These are phyloP conservation scores for Ajuga chamaepitys DNA, from an alignment of 257 asterid genomes.

Conservation along the genomic window DNA sequence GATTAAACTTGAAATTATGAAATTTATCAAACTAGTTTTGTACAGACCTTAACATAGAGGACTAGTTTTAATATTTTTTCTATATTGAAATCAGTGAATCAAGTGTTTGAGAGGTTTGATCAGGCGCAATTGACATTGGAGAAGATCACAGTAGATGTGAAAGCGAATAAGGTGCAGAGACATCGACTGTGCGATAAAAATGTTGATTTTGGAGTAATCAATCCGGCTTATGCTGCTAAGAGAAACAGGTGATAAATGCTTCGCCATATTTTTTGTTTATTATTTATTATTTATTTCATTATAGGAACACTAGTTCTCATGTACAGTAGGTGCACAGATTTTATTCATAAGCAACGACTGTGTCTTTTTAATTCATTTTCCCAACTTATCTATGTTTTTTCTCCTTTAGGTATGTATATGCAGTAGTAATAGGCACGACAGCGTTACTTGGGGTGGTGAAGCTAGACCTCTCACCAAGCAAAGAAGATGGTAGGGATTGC, in stretches of 20 bases:
- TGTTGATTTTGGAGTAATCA: slow-evolving; percentile 41
- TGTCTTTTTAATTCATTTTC: background rate
- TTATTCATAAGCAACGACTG: no score
- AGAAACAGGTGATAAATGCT: slow-evolving; percentile 23
- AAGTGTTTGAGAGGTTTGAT: slow-evolving; percentile 25
- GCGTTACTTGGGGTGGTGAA: slow-evolving; percentile 19
- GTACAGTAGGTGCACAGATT: no score
- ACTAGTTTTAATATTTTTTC: no score
- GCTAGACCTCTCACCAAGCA: slow-evolving; percentile 12
- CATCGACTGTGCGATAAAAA: slow-evolving; percentile 20
- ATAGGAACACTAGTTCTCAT: no score
- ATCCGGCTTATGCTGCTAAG: slow-evolving; percentile 34
- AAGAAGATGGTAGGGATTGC: background rate
- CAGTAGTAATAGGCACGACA: background rate
- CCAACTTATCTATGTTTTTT: background rate
- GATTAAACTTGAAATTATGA: no score
- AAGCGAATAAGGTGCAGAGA: slow-evolving; percentile 23
- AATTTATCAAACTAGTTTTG: no score
- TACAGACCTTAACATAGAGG: no score
- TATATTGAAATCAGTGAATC: slow-evolving; percentile 24
- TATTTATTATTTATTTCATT: no score
- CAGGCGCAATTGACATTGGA: slow-evolving; percentile 28
- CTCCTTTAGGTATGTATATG: slow-evolving; percentile 15
- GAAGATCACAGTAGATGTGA: slow-evolving; percentile 31
- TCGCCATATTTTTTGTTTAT: background rate